Evolutionary conservation across 108 stramenopile genomes (phyloP).

Genomic region (Hondaea fermentalgiana): DNA sequence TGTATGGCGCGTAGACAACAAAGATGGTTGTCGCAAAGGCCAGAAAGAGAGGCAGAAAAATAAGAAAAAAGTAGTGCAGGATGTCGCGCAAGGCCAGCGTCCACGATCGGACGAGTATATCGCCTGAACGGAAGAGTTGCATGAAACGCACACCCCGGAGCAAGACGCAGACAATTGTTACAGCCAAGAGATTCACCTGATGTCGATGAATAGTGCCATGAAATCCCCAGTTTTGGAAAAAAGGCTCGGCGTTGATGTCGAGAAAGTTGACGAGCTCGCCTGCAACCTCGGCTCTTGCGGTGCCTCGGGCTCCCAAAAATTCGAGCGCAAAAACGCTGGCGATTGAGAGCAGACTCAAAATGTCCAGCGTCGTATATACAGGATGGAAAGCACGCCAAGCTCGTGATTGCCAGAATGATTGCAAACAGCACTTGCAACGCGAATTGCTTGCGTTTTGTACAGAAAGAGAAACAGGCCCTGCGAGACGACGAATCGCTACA

Average conservation of each 20-base stretch:
- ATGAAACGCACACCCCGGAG: not conserved
- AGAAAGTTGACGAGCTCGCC: not conserved
- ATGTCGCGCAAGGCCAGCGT: not conserved
- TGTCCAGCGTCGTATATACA: not conserved
- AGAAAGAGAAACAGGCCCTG: too few species aligned
- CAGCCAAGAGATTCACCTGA: not conserved
- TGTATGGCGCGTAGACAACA: not conserved
- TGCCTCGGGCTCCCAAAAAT: not conserved
- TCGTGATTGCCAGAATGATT: not conserved
- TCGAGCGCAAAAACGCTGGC: not conserved
- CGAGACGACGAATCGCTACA: too few species aligned
- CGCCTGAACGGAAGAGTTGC: not conserved
- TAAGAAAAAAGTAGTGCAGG: not conserved
- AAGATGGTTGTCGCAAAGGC: not conserved
- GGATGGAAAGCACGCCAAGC: not conserved
- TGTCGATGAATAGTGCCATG: not conserved
- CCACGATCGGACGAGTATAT: not conserved
- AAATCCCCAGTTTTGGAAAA: not conserved
- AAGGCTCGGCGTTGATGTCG: not conserved
- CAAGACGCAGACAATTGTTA: not conserved
- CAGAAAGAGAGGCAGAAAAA: not conserved
- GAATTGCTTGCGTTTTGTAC: too few species aligned
- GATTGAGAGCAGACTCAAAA: not conserved
- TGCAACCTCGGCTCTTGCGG: not conserved
- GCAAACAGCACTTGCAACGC: too few species aligned